Conservation (phyloP, 2,329 filamentous ascomycete species). For the Triangularia setosa region DNA sequence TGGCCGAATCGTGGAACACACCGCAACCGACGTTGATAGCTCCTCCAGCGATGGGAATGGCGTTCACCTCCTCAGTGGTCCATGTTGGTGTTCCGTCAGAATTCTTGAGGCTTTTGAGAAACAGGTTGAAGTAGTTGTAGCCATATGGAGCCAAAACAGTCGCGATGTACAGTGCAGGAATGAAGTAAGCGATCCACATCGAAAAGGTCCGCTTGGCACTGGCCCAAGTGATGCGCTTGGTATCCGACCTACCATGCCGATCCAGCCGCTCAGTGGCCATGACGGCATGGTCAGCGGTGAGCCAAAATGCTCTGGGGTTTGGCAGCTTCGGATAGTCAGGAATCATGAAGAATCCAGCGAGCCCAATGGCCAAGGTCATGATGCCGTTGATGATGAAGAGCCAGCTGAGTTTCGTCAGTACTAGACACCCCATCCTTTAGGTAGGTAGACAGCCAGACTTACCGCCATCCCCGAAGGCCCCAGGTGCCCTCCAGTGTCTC, state of each 20-base stretch:
- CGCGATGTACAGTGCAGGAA: slow-evolving; percentile 42
- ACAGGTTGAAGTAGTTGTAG: slow-evolving; percentile 43
- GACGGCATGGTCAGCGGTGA: slow-evolving; percentile 38
- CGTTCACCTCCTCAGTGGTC: slow-evolving; percentile 43
- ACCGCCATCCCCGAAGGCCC: slow-evolving; percentile 47
- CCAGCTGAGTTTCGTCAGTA: slow-evolving; percentile 31
- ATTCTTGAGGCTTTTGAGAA: slow-evolving; percentile 38
- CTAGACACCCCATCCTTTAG: background rate
- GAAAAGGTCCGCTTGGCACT: slow-evolving; percentile 41
- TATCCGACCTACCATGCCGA: slow-evolving; percentile 42
- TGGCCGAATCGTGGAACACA: slow-evolving; percentile 11
- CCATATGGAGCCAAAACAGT: slow-evolving; percentile 45
- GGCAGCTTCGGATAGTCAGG: slow-evolving; percentile 41
- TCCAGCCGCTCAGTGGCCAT: slow-evolving; percentile 42
- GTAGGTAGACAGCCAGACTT: background rate
- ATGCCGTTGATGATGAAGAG: slow-evolving; percentile 55
- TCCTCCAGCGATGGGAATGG: slow-evolving; percentile 45
- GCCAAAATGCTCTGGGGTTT: slow-evolving; percentile 43
- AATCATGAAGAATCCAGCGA: slow-evolving; percentile 47
- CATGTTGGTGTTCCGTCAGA: slow-evolving; percentile 40
- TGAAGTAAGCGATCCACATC: slow-evolving; percentile 43
- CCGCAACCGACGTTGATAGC: slow-evolving; percentile 46
- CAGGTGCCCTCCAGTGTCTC: slow-evolving; percentile 46
- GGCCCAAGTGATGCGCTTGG: slow-evolving; percentile 42
- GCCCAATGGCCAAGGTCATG: slow-evolving; percentile 50